Evolutionary conservation across 805 yeast genomes (phyloP), one percentile per base, ranked within the genome.

Genomic region (Torulaspora delbrueckii): DNA sequence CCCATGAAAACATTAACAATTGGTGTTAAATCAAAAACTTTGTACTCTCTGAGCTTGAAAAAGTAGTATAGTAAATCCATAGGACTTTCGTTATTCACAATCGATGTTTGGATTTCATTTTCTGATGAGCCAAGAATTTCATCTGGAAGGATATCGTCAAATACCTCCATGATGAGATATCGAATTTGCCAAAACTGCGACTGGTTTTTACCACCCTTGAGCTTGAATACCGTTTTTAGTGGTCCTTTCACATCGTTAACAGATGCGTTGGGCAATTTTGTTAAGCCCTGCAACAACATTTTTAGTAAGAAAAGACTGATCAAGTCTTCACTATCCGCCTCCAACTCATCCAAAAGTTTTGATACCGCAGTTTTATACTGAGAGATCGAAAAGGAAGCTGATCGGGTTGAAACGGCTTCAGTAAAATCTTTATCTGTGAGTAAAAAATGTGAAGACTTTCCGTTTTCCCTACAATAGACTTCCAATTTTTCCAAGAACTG

Each of bases 1-100:
- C 47, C 41, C n/a, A 69, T 39, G 40, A 71, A 68, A 1, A 47
- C 42, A 1, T 40, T 30, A 3, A 51, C 28, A 8, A 69, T 33
- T 3, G 35, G 28, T 0, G 47, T 18, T 2, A 65, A 19, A 9
- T 66, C 64, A 38, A 59, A 59, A 3, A 60, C 65, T 23, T 65
- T 65, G 19, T 78, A 57, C 53, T 79, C 85, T 30, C 76, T 58
- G 5, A 75, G 53, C 54, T 86, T 74, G 59, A 83, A 77, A 4
- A 68, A 50, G 14, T 73, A 65, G 50, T 62, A 70, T 49, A 60
- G 72, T 41, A 56, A 27, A 12, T 61, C 62, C 18, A 42, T 43
- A 14, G 47, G 43, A 12, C 37, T 25, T 2, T 14, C 37, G 8
- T 8, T 5, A 5, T 23, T 35, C 25, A 42, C 34, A 24, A 37